A percentile compares a stretch with the other conserved stretches of the same genome.
Evolutionary conservation across 345 rosid species (phyloP).

Genomic region (Boechera divaricarpa): DNA sequence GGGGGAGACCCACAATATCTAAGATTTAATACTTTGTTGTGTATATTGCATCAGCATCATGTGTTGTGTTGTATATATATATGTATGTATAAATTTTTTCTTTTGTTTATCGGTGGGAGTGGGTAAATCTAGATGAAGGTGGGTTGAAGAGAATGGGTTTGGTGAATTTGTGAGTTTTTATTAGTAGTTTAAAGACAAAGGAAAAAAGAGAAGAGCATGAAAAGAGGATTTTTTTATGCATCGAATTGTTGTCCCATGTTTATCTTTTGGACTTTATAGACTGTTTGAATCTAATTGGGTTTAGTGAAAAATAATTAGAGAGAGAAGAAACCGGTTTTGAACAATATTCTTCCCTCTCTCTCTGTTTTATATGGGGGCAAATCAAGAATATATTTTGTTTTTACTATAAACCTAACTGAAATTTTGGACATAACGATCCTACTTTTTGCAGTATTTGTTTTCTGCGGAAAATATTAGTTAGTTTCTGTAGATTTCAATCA

Average conservation of each 20-base stretch:
- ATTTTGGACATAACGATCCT: slow-evolving; percentile 7
- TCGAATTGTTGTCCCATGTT: slow-evolving; percentile 37
- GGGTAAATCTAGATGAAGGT: slow-evolving; percentile 37
- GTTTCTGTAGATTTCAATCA: background rate
- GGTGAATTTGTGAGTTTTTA: slow-evolving; percentile 26
- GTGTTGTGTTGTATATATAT: slow-evolving; percentile 33
- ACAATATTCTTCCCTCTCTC: background rate
- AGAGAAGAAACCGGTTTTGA: background rate
- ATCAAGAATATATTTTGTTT: slow-evolving; percentile 33
- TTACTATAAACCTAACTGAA: slow-evolving; percentile 12
- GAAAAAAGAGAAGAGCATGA: slow-evolving; percentile 6
- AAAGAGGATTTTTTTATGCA: slow-evolving; percentile 34
- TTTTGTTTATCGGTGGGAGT: slow-evolving; percentile 43
- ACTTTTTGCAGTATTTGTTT: background rate
- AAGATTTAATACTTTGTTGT: slow-evolving; percentile 43
- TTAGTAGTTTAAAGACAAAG: slow-evolving; percentile 18
- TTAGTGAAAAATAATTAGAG: slow-evolving; percentile 41
- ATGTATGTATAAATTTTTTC: background rate
- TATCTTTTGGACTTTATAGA: slow-evolving; percentile 35
- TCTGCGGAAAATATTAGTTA: no score
- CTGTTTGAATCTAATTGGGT: slow-evolving; percentile 42
- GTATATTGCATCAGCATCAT: slow-evolving; percentile 46
- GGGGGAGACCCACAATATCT: slow-evolving; percentile 67
- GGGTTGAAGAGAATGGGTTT: slow-evolving; percentile 42
- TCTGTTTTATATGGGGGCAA: background rate